Evolutionary conservation across 495 filamentous ascomycete genomes (phyloP).

Genomic region (Aspergillus funiculosus): DNA sequence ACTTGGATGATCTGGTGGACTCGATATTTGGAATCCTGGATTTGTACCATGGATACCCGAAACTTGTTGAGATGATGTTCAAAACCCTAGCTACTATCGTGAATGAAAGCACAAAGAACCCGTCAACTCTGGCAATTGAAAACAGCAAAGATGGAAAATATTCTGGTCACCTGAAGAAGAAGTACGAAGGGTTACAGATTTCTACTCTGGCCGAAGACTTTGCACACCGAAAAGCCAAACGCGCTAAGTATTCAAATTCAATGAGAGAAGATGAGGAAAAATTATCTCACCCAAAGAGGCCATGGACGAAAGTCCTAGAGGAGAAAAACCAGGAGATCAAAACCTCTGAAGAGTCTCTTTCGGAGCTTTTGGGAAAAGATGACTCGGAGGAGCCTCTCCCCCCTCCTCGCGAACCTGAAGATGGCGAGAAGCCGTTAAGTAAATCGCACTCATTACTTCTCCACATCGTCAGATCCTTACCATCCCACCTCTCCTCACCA

Average conservation of each 20-base stretch:
- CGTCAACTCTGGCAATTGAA: constrained; percentile 50
- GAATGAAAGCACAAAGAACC: constrained; percentile 66
- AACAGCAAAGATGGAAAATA: constrained; percentile 21
- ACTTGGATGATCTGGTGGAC: constrained; percentile 82
- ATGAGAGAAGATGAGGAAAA: constrained; percentile 29
- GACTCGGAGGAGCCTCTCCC: constrained; percentile 38
- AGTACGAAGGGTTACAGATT: constrained; percentile 34
- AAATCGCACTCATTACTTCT: constrained; percentile 57
- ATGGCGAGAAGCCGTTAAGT: constrained; percentile 47
- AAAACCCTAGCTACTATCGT: constrained; percentile 74
- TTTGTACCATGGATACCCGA: constrained; percentile 86
- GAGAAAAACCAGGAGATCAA: constrained; percentile 23
- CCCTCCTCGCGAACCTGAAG: constrained; percentile 46
- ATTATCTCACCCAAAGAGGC: constrained; percentile 32
- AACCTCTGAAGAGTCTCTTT: constrained; percentile 26
- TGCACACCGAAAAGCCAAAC: constrained; percentile 33
- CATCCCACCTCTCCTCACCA: constrained; percentile 78
- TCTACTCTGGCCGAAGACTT: constrained; percentile 34
- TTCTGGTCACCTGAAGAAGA: constrained; percentile 35
- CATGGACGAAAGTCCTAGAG: constrained; percentile 31
- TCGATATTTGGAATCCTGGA: constrained; percentile 89
- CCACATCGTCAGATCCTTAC: constrained; percentile 63
- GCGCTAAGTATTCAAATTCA: constrained; percentile 27
- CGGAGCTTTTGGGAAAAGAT: constrained; percentile 28
- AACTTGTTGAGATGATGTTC: constrained; percentile 80